Conservation (phyloP, 2,329 filamentous ascomycete species). For the Fusarium annulatum region DNA sequence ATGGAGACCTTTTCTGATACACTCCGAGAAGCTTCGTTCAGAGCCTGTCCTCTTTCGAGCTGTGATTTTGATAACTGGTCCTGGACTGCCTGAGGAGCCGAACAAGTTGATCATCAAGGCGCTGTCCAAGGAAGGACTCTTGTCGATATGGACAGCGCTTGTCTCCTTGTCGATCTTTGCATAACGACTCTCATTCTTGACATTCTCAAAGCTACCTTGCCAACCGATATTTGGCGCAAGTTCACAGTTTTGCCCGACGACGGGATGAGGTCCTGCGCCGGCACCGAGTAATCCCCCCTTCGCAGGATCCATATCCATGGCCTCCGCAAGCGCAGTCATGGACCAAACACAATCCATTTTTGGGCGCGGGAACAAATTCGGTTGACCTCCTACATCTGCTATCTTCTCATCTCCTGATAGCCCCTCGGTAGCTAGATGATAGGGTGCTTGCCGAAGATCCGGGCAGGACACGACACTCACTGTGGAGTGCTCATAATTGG, state of each 20-base stretch:
- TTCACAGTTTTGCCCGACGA: neutral
- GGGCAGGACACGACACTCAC: neutral
- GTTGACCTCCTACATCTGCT: neutral
- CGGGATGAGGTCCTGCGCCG: neutral
- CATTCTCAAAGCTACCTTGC: neutral
- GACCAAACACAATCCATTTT: neutral
- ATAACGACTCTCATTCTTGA: constrained; percentile 15
- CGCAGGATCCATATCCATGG: neutral
- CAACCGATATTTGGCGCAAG: neutral
- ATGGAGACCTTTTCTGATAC: neutral
- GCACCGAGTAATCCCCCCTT: neutral
- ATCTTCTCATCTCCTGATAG: neutral
- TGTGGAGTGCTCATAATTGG: neutral
- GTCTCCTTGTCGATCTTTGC: constrained; percentile 40
- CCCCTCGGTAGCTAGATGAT: neutral
- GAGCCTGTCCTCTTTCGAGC: constrained; percentile 33
- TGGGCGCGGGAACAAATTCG: neutral
- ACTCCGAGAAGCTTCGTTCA: neutral
- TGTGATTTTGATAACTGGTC: constrained; percentile 51
- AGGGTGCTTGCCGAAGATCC: neutral
- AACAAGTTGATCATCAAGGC: constrained; percentile 56
- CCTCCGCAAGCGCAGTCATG: constrained; percentile 26
- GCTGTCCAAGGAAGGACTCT: constrained; percentile 47
- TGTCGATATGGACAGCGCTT: constrained; percentile 38
- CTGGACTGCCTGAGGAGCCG: constrained; percentile 48